Evolutionary conservation across 768 basidiomycete species (phyloP).

Genomic region (Artomyces pyxidatus): DNA sequence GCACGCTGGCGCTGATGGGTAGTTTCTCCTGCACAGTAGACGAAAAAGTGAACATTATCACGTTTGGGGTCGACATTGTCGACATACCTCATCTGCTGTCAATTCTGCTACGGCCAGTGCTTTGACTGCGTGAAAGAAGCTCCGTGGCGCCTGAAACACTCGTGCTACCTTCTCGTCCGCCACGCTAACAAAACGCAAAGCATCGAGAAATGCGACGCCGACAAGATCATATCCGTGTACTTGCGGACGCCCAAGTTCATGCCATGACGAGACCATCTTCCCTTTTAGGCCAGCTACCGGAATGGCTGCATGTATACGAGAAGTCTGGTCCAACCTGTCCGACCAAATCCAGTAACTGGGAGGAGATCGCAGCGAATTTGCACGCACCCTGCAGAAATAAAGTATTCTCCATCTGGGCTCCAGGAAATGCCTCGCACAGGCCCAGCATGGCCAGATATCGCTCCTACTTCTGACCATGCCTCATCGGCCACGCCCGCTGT

Average conservation of each 20-base stretch:
- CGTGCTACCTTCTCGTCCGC: conserved; percentile 96
- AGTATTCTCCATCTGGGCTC: conserved; percentile 80
- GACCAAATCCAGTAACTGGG: neutral
- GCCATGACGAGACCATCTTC: conserved; percentile 49
- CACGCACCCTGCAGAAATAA: conserved; percentile 76
- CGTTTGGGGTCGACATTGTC: neutral
- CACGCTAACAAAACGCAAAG: conserved; percentile 78
- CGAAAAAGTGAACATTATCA: neutral
- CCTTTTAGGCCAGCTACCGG: conserved; percentile 16
- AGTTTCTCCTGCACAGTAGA: conserved; percentile 37
- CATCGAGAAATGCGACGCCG: conserved; percentile 65
- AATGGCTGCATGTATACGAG: conserved; percentile 72
- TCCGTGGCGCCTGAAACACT: conserved; percentile 84
- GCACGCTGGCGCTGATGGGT: conserved; percentile 80
- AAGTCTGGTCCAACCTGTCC: conserved; percentile 80
- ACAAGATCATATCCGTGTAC: conserved; percentile 95
- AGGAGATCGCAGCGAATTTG: neutral
- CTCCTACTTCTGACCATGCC: conserved; percentile 70
- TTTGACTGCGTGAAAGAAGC: conserved; percentile 63
- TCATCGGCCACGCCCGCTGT: conserved; percentile 22
- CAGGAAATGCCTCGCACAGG: conserved; percentile 76
- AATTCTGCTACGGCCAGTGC: conserved; percentile 41
- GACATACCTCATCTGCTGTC: conserved; percentile 41
- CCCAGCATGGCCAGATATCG: conserved; percentile 78
- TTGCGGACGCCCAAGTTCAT: conserved; percentile 88